Percentiles rank a stretch among this genome's conserved stretches.
phyloP scores from a whole-genome alignment of 2,329 filamentous ascomycete genomes.

The Colletotrichum cereale region DNA sequence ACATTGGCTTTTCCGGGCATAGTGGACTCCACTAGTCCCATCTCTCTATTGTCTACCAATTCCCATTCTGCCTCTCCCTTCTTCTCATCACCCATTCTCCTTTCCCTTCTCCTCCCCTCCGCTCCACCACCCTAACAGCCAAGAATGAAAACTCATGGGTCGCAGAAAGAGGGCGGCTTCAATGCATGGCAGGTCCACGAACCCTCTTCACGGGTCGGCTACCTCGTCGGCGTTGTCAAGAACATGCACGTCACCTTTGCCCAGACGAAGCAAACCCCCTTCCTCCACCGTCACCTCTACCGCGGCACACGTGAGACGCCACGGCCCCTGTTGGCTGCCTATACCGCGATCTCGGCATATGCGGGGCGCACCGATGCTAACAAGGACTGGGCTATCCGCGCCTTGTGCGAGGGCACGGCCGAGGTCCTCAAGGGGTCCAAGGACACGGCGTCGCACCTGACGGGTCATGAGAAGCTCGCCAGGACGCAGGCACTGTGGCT shows the following conservation, averaged over 20 bases:
- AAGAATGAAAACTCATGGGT: slow-evolving; percentile 17
- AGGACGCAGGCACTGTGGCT: slow-evolving; percentile 58
- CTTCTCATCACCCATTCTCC: no score
- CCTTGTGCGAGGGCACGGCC: slow-evolving; percentile 53
- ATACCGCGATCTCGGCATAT: slow-evolving; percentile 56
- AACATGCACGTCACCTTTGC: slow-evolving; percentile 52
- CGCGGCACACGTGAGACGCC: slow-evolving; percentile 51
- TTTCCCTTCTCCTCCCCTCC: neutral
- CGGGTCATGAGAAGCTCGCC: slow-evolving; percentile 55
- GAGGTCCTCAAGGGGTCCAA: slow-evolving; percentile 48
- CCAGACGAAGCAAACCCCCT: slow-evolving; percentile 53
- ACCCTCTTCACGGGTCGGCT: slow-evolving; percentile 51
- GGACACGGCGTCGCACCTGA: slow-evolving; percentile 33
- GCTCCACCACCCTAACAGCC: neutral
- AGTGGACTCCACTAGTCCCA: neutral
- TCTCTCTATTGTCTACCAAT: neutral
- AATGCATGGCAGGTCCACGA: slow-evolving; percentile 50
- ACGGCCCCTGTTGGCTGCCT: slow-evolving; percentile 55
- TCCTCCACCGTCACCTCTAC: slow-evolving; percentile 59
- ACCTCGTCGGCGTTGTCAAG: slow-evolving; percentile 49
- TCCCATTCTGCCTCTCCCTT: neutral
- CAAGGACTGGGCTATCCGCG: slow-evolving; percentile 54
- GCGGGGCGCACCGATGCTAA: slow-evolving; percentile 52
- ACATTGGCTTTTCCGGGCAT: neutral
- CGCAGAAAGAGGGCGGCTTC: slow-evolving; percentile 18